Conservation (phyloP, 2,329 filamentous ascomycete species). For the Incumbomyces delicatus region DNA sequence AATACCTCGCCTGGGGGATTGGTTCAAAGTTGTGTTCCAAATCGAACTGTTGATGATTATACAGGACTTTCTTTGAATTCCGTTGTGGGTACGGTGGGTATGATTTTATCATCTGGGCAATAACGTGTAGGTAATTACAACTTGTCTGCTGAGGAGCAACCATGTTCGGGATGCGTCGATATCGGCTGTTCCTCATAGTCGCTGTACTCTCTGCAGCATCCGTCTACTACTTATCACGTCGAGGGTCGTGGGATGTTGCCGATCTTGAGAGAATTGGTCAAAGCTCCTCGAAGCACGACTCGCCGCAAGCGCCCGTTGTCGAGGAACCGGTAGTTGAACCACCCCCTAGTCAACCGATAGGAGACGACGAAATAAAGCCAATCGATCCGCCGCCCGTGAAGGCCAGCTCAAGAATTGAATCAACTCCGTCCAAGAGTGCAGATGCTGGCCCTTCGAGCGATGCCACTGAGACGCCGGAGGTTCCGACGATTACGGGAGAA, state of each 20-base stretch:
- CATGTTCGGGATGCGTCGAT: constrained; percentile 42
- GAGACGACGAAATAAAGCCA: constrained; percentile 6
- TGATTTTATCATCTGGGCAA: too few species aligned
- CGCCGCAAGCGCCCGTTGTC: constrained; percentile 5
- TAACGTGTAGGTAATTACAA: too few species aligned
- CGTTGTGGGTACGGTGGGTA: too few species aligned
- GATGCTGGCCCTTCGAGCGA: background rate
- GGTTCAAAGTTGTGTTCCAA: too few species aligned
- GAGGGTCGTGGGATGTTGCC: constrained; percentile 29
- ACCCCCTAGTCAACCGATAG: background rate
- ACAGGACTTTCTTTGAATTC: too few species aligned
- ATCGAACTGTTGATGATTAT: too few species aligned
- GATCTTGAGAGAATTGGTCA: constrained; percentile 9
- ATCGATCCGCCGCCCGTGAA: background rate
- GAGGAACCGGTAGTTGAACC: constrained; percentile 7
- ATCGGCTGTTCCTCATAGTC: constrained; percentile 37
- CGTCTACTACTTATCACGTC: constrained; percentile 43
- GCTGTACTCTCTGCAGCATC: constrained; percentile 34
- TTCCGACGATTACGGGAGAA: constrained; percentile 13
- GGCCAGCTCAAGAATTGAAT: background rate
- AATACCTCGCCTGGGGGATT: too few species aligned
- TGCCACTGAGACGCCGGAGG: background rate
- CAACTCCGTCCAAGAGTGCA: background rate
- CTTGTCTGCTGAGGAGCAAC: background rate
- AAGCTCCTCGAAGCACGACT: constrained; percentile 4